phyloP scores from a whole-genome alignment of 441 rosid species.

The Erodium texanum region DNA sequence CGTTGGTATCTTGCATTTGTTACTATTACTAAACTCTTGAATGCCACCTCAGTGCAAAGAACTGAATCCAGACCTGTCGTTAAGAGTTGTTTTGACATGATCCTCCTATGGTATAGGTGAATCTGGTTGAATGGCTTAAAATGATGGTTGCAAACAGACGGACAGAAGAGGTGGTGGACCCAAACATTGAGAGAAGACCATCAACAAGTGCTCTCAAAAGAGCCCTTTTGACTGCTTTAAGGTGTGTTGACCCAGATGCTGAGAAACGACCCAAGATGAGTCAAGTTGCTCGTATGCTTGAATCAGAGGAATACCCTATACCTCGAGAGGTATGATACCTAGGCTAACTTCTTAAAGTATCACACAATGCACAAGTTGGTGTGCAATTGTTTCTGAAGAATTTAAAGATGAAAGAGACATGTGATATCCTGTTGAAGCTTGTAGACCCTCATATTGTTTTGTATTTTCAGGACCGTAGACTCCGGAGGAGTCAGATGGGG shows the following conservation, averaged over 20 bases:
- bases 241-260: conserved; percentile 90
- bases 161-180: conserved; percentile 80
- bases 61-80: not conserved
- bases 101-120: conserved; percentile 42
- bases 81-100: conserved; percentile 2
- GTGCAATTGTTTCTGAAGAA: too few species aligned
- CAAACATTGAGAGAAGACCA: conserved; percentile 64
- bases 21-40: not conserved
- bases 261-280: conserved; percentile 90
- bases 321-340: conserved; percentile 90
- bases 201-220: conserved; percentile 73
- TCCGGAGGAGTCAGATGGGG: conserved; percentile 46
- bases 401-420: too few species aligned
- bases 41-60: not conserved
- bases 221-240: conserved; percentile 71
- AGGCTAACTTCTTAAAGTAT: too few species aligned
- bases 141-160: conserved; percentile 84
- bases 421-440: too few species aligned
- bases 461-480: conserved; percentile 59
- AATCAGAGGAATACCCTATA: conserved; percentile 82
- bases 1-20: not conserved
- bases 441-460: too few species aligned
- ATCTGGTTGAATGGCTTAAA: conserved; percentile 92
- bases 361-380: too few species aligned
- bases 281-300: conserved; percentile 92